Conservation (phyloP, 768 basidiomycete species). For the Trametes villosa region DNA sequence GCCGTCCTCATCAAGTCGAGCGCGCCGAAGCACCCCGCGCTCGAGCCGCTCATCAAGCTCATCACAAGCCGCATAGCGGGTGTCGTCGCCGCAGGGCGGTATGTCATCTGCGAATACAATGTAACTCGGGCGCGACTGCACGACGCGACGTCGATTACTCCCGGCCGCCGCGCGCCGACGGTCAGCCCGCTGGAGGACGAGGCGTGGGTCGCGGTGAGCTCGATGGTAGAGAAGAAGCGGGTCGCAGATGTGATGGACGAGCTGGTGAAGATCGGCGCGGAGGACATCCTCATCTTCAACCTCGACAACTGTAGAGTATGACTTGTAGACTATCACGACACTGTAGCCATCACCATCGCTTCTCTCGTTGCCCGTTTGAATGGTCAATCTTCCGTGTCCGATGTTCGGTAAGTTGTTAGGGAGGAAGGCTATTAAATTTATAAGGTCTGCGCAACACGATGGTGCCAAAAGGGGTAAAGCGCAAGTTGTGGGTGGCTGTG, state of each 20-base stretch:
- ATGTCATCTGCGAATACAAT: slow-evolving; percentile 94
- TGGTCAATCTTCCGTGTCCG: background rate
- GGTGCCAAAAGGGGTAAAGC: slow-evolving; percentile 6
- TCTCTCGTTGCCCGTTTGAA: background rate
- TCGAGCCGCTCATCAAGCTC: slow-evolving; percentile 69
- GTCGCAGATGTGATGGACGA: slow-evolving; percentile 89
- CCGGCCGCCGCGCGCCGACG: slow-evolving; percentile 89
- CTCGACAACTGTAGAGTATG: slow-evolving; percentile 93
- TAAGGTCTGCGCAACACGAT: background rate
- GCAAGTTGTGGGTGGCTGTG: slow-evolving; percentile 17
- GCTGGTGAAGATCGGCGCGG: slow-evolving; percentile 79
- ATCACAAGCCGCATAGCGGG: slow-evolving; percentile 90
- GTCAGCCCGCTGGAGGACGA: slow-evolving; percentile 81
- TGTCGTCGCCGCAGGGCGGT: slow-evolving; percentile 85
- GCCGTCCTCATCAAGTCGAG: slow-evolving; percentile 91
- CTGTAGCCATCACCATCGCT: background rate
- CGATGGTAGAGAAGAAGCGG: slow-evolving; percentile 87
- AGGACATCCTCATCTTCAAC: slow-evolving; percentile 89
- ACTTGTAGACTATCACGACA: background rate
- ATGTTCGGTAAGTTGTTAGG: background rate
- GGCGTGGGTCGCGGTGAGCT: slow-evolving; percentile 90
- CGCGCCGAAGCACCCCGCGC: slow-evolving; percentile 61
- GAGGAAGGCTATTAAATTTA: background rate
- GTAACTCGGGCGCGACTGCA: slow-evolving; percentile 66
- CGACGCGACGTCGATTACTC: slow-evolving; percentile 73